Percentiles rank a stretch among this genome's conserved stretches.
Conservation (phyloP, 2,329 filamentous ascomycete genomes). For the Bipolaris cookei region DNA sequence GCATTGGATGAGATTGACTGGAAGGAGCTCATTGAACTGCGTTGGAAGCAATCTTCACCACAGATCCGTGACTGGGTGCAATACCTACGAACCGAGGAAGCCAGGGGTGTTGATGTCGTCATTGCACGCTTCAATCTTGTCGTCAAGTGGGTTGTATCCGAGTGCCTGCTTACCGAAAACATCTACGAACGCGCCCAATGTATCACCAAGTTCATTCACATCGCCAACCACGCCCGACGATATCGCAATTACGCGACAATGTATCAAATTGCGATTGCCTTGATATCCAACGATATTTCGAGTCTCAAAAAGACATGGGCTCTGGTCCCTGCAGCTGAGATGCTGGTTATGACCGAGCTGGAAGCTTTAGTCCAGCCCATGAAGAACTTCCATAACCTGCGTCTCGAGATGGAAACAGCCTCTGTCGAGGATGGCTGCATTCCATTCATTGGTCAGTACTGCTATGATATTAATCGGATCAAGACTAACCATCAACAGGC, state of each 20-base stretch:
- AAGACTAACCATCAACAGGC: slow-evolving; percentile 47
- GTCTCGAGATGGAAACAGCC: slow-evolving; percentile 77
- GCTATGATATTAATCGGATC: not conserved
- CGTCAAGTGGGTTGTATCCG: slow-evolving; percentile 84
- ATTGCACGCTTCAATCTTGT: slow-evolving; percentile 88
- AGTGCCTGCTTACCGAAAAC: slow-evolving; percentile 75
- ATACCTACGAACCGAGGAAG: slow-evolving; percentile 74
- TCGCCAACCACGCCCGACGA: slow-evolving; percentile 74
- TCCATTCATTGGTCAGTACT: slow-evolving; percentile 74
- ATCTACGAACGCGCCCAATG: slow-evolving; percentile 75
- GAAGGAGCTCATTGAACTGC: slow-evolving; percentile 84
- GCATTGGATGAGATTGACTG: slow-evolving; percentile 86
- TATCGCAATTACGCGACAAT: slow-evolving; percentile 85
- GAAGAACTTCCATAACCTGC: slow-evolving; percentile 77
- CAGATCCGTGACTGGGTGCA: slow-evolving; percentile 80
- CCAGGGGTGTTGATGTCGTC: slow-evolving; percentile 79
- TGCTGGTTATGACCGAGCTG: slow-evolving; percentile 70
- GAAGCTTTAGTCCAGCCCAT: slow-evolving; percentile 77
- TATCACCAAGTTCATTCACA: slow-evolving; percentile 82
- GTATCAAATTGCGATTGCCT: slow-evolving; percentile 78
- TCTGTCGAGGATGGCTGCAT: slow-evolving; percentile 75
- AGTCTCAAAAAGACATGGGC: slow-evolving; percentile 74
- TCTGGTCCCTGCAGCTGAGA: slow-evolving; percentile 69
- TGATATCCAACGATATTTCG: slow-evolving; percentile 74
- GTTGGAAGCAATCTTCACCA: slow-evolving; percentile 75